Base-by-base conservation (phyloP, 75 land plant genomes). In the Cunninghamia lanceolata region DNA sequence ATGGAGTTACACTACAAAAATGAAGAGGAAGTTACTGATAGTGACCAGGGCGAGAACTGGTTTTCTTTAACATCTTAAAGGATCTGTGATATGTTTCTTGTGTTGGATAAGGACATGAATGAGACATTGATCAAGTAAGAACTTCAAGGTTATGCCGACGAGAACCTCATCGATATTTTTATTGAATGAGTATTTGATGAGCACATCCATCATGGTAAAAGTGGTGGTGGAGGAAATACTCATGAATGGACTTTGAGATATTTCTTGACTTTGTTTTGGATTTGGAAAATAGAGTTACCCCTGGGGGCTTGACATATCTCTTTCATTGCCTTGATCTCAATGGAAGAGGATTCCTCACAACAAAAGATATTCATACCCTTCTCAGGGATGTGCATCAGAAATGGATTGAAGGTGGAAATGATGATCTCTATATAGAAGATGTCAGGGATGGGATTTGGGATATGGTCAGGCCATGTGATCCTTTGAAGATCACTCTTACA, bases 131-230 rank as follows among this genome's bases (percentile, higher is more conserved):
- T n/a, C n/a, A n/a, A n/a, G n/a, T n/a, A n/a, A n/a, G n/a, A n/a
- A n/a, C n/a, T n/a, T n/a, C n/a, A n/a, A n/a, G n/a, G n/a, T n/a
- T n/a, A n/a, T n/a, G n/a, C n/a, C n/a, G n/a, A n/a, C n/a, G n/a
- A n/a, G n/a, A n/a, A n/a, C n/a, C n/a, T n/a, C n/a, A n/a, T n/a
- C n/a, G n/a, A n/a, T n/a, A n/a, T n/a, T n/a, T n/a, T n/a, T n/a
- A n/a, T n/a, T n/a, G n/a, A n/a, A n/a, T n/a, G n/a, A 98, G 99
- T 92, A 43, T 98, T 96, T 93, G 99, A 98, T 93, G 99, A 98
- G 76, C 99, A 98, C 87, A 96, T 98, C 17, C 92, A 95, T 1
- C 94, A 95, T 52, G 91, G 97, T 15, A 95, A 95, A 90, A 88
- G 85, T 84, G 93, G n/a, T n/a, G n/a, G 95, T 25, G 99, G 95